These are phyloP conservation scores for Rhytidhysteron rufulum DNA, from an alignment of 2,329 filamentous ascomycete species.

Conservation along the genomic window DNA sequence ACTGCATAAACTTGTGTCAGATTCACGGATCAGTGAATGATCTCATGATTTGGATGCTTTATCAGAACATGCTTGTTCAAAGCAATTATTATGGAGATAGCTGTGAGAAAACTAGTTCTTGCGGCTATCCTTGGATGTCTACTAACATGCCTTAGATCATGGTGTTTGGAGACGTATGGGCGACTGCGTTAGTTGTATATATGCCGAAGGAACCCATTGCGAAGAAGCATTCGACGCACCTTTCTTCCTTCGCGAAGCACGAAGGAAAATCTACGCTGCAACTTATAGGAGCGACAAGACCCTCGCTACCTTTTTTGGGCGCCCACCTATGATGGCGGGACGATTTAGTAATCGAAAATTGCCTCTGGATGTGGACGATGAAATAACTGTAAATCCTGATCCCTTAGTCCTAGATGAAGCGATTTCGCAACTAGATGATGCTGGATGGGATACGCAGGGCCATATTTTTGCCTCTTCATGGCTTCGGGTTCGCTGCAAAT, in stretches of 20 bases:
- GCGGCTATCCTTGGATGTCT: not conserved
- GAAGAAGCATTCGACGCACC: slow-evolving; percentile 27
- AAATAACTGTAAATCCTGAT: slow-evolving; percentile 21
- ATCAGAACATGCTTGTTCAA: slow-evolving; percentile 25
- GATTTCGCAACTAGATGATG: slow-evolving; percentile 22
- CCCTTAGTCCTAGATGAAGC: slow-evolving; percentile 18
- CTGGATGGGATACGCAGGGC: slow-evolving; percentile 30
- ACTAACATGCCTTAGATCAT: slow-evolving; percentile 22
- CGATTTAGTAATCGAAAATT: slow-evolving; percentile 29
- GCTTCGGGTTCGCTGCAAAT: slow-evolving; percentile 22
- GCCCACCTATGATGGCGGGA: slow-evolving; percentile 32
- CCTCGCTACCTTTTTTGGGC: slow-evolving; percentile 30
- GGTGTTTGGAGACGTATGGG: slow-evolving; percentile 31
- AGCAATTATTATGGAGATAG: slow-evolving; percentile 34
- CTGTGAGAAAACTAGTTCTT: slow-evolving; percentile 15
- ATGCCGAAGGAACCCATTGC: slow-evolving; percentile 32
- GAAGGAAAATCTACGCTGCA: slow-evolving; percentile 25
- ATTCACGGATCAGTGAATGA: slow-evolving; percentile 34
- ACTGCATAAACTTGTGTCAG: slow-evolving; percentile 33
- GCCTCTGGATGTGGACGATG: slow-evolving; percentile 28
- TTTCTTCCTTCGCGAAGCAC: slow-evolving; percentile 27
- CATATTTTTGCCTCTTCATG: slow-evolving; percentile 23
- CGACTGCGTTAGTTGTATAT: slow-evolving; percentile 24
- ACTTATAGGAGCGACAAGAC: slow-evolving; percentile 31
- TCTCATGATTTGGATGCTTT: slow-evolving; percentile 32